Conservation (phyloP, 352 stramenopile species). For the Globisporangium iwayamae region DNA sequence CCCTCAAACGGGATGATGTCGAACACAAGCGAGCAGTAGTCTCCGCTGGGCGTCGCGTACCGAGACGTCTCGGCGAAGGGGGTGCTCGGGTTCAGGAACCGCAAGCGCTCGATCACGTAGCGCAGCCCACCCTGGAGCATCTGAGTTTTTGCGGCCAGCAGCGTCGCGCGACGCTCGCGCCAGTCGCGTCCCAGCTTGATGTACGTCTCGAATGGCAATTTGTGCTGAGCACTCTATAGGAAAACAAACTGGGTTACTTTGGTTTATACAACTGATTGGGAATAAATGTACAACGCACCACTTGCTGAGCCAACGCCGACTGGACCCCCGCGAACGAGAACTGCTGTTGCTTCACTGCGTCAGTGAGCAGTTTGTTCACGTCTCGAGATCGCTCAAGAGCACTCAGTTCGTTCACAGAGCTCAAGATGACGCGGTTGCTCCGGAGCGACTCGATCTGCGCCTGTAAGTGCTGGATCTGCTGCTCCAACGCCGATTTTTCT, state of each 20-base stretch:
- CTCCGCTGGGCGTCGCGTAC: conserved; percentile 16
- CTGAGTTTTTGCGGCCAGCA: background rate
- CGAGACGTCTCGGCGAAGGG: background rate
- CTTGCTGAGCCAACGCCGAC: background rate
- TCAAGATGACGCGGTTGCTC: background rate
- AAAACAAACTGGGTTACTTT: background rate
- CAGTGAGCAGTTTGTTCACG: background rate
- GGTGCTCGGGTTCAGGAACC: background rate
- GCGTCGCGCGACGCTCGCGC: background rate
- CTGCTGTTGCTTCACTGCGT: background rate
- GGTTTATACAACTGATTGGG: background rate
- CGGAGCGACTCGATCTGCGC: background rate
- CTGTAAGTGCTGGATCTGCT: conserved; percentile 4
- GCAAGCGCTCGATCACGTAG: conserved; percentile 2
- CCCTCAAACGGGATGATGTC: conserved; percentile 42
- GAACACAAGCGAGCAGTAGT: conserved; percentile 32
- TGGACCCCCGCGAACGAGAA: background rate
- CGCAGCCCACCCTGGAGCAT: background rate
- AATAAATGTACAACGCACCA: background rate
- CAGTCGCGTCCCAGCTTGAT: background rate
- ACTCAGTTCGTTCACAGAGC: background rate
- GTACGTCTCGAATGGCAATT: background rate
- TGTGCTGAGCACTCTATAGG: background rate
- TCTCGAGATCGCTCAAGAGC: background rate
- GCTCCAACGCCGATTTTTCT: conserved; percentile 4